Evolutionary conservation across 345 rosid genomes (phyloP).

Genomic region (Diplotaxis tenuifolia): DNA sequence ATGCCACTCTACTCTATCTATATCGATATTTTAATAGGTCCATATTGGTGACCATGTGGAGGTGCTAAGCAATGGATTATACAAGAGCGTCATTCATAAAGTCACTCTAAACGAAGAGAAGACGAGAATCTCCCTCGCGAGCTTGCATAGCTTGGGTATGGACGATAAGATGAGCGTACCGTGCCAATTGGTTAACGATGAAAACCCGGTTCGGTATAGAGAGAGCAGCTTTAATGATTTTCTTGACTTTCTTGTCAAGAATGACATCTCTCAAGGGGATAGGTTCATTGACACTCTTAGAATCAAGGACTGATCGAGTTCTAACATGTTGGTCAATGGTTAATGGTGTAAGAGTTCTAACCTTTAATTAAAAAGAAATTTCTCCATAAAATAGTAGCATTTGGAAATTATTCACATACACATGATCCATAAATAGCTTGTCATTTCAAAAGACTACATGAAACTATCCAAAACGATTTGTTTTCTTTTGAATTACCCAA

Average conservation of each 20-base stretch:
- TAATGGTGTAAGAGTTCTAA: neutral
- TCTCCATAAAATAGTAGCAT: neutral
- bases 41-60: constrained; percentile 67
- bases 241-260: constrained; percentile 48
- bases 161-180: constrained; percentile 64
- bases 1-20: neutral
- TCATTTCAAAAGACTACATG: neutral
- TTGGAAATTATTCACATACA: neutral
- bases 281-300: constrained; percentile 50
- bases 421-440: neutral
- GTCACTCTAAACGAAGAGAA: constrained; percentile 40
- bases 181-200: constrained; percentile 45
- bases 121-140: constrained; percentile 56
- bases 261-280: constrained; percentile 49
- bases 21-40: constrained; percentile 30
- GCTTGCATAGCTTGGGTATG: constrained; percentile 65
- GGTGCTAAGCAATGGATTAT: constrained; percentile 66
- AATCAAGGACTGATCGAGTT: constrained; percentile 33
- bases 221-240: constrained; percentile 66
- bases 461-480: neutral
- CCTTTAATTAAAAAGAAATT: neutral
- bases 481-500: no score
- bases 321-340: constrained; percentile 1
- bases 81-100: constrained; percentile 58
- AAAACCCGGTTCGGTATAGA: constrained; percentile 46